Conservation (phyloP, 106 monocot genomes). For the Dioscorea alata region DNA sequence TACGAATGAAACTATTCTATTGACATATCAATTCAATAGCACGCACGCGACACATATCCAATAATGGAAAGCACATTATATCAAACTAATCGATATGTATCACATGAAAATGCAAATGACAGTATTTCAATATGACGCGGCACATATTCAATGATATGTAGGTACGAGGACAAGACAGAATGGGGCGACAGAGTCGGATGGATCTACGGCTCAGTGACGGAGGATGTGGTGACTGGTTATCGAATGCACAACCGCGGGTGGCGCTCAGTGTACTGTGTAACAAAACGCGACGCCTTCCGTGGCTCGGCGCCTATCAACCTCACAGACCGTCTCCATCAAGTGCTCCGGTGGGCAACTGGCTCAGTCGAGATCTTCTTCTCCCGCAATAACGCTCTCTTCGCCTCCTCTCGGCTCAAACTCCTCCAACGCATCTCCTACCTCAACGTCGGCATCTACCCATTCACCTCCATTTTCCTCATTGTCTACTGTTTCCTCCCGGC, state of each 20-base stretch:
- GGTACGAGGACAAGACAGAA: conserved; percentile 93
- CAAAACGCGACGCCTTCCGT: conserved; percentile 80
- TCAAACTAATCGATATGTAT: too few species aligned
- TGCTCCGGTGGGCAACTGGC: conserved; percentile 91
- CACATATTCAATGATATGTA: conserved; percentile 3
- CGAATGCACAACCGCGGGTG: conserved; percentile 93
- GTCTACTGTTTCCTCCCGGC: conserved; percentile 92
- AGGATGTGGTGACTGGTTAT: conserved; percentile 87
- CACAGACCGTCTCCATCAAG: conserved; percentile 87
- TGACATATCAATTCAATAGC: too few species aligned
- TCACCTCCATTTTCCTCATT: conserved; percentile 86
- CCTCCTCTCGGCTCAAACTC: conserved; percentile 50
- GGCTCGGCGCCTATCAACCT: conserved; percentile 83
- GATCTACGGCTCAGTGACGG: conserved; percentile 90
- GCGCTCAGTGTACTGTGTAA: conserved; percentile 77
- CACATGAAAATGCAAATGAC: too few species aligned
- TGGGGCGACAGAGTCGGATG: conserved; percentile 82
- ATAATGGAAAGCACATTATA: too few species aligned
- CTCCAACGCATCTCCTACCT: conserved; percentile 80
- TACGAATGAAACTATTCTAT: too few species aligned
- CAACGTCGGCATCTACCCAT: conserved; percentile 91
- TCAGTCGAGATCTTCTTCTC: conserved; percentile 96
- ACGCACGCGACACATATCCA: too few species aligned
- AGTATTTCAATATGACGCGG: too few species aligned
- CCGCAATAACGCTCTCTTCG: conserved; percentile 71